These are phyloP conservation scores for Tolypocladium tropicale DNA, from an alignment of 2,329 filamentous ascomycete species.

Conservation along the genomic window DNA sequence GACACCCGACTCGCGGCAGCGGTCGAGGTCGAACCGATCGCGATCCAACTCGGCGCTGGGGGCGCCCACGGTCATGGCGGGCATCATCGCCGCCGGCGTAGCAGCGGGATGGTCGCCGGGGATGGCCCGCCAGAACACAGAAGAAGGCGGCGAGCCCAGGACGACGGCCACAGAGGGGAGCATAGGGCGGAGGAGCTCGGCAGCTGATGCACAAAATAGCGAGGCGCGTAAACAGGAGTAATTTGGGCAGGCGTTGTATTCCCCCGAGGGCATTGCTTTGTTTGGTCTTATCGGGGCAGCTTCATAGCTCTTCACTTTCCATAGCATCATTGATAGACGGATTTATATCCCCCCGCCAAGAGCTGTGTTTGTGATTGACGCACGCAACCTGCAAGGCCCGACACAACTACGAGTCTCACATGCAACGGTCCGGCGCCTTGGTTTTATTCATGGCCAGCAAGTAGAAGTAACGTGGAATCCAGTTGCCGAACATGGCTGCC, in stretches of 20 bases:
- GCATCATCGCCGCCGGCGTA: constrained; percentile 67
- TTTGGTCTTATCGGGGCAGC: neutral
- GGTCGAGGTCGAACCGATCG: constrained; percentile 57
- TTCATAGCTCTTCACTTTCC: neutral
- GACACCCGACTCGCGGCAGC: constrained; percentile 51
- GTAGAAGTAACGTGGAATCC: neutral
- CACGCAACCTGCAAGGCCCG: too few species aligned
- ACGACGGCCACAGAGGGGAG: constrained; percentile 5
- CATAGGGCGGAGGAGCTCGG: constrained; percentile 5
- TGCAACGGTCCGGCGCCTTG: too few species aligned
- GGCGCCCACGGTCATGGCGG: constrained; percentile 72
- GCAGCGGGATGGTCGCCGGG: constrained; percentile 65
- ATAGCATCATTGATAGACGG: neutral
- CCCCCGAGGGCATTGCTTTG: constrained; percentile 6
- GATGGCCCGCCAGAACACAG: constrained; percentile 36
- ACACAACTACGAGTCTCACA: too few species aligned
- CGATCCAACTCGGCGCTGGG: constrained; percentile 62
- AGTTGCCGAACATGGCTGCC: neutral
- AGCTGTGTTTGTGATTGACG: neutral
- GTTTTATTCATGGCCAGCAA: too few species aligned
- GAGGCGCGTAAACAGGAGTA: constrained; percentile 16
- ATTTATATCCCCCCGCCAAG: neutral
- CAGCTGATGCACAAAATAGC: constrained; percentile 6
- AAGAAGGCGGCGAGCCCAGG: constrained; percentile 10
- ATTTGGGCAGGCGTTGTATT: constrained; percentile 8